Evolutionary conservation across 1,139 yeast genomes (phyloP), one percentile per base, ranked within the genome.

Genomic region (Taphrina deformans): DNA sequence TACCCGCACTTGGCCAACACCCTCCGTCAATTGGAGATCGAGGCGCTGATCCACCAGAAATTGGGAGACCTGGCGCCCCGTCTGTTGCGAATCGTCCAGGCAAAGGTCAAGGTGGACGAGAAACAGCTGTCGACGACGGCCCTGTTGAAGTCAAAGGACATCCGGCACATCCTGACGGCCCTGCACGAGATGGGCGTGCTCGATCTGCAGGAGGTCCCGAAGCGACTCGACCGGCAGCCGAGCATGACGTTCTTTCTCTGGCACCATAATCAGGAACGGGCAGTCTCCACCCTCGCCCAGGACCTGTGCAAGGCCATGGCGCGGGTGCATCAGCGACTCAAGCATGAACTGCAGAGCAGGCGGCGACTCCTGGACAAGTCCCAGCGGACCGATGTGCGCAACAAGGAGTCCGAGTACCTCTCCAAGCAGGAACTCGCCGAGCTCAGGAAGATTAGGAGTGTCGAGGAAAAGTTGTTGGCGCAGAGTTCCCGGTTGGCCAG

Each of bases 151-250:
- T 95, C 89, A 66, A 84, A 84, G 69, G 88, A 87, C 35, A 89
- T 91, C 7, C 81, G 97, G 68, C 84, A 74, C 52, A 73, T 74
- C 40, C 72, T 77, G 58, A 70, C 76, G 18, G 73, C 74, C 21
- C 72, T 79, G 48, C 79, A 78, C 64, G 71, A 69, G 26, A 71
- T 72, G 55, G 80, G 80, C 9, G 76, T 78, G 55, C 71, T 79
- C n/a, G 80, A 79, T 55, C 71, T 79, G 23, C 98, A 93, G 75
- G 99, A 95, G 77, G 88, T 93, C 35, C 98, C 99, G 7, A 83
- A 95, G 72, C 87, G 96, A 40, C 87, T 86, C 35, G 98, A 92
- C 74, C 82, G 99, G 69, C 93, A 96, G 1, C 97, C 98, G 0
- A 86, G 90, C 50, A 85, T 96, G 70, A 87, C 97, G 0, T 87